Conservation (phyloP, 2,329 filamentous ascomycete genomes). For the Pseudogymnoascus pannorum region DNA sequence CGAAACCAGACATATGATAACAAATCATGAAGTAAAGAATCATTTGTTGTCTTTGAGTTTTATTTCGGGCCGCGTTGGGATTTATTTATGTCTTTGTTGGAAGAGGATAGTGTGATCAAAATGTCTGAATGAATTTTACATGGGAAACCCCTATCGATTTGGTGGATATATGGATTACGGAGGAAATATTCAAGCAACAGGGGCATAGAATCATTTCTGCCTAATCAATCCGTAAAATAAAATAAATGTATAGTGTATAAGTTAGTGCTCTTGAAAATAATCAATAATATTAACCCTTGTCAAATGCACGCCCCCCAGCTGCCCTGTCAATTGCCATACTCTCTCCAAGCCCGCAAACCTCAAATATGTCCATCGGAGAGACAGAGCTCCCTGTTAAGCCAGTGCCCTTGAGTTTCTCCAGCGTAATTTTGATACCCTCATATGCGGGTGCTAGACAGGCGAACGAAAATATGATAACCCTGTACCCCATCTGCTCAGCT, state of each 20-base stretch:
- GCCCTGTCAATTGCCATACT: constrained; percentile 11
- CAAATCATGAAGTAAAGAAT: not conserved
- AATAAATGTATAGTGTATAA: not conserved
- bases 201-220: not conserved
- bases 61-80: not conserved
- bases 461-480: constrained; percentile 51
- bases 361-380: constrained; percentile 10
- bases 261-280: not conserved
- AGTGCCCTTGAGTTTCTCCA: constrained; percentile 31
- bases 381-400: constrained; percentile 24
- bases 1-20: not conserved
- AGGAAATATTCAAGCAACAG: not conserved
- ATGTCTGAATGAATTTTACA: not conserved
- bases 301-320: constrained; percentile 10
- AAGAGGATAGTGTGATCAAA: not conserved
- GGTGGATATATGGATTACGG: not conserved
- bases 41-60: not conserved
- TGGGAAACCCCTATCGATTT: too few relatives aligned
- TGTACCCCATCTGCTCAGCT: constrained; percentile 48
- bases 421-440: constrained; percentile 32
- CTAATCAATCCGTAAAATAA: not conserved
- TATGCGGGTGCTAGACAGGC: constrained; percentile 41
- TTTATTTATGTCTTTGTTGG: not conserved
- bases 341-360: constrained; percentile 11
- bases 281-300: not conserved